Evolutionary conservation across 2,329 filamentous ascomycete genomes (phyloP).

Genomic region (Lachnellula hyalina): DNA sequence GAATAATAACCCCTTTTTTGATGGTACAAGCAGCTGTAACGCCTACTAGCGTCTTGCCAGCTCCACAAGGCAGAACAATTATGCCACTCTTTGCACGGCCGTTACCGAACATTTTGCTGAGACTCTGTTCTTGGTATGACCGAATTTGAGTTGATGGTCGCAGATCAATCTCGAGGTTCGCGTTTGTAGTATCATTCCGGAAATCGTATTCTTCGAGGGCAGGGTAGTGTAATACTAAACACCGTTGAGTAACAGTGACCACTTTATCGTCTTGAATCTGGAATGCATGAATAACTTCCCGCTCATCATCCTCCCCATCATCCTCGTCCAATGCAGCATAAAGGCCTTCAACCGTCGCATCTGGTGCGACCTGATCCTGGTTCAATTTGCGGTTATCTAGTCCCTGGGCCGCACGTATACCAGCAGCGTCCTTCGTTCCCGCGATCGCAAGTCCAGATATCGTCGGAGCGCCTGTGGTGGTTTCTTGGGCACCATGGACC

Average conservation of each 20-base stretch:
- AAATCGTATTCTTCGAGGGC: constrained; percentile 98
- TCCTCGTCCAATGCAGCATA: constrained; percentile 70
- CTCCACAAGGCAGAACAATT: constrained; percentile 93
- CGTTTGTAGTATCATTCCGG: constrained; percentile 80
- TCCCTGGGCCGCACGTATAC: constrained; percentile 65
- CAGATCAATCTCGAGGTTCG: constrained; percentile 89
- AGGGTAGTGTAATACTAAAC: constrained; percentile 78
- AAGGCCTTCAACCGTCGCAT: constrained; percentile 50
- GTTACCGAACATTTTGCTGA: constrained; percentile 99
- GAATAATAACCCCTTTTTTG: constrained; percentile 91
- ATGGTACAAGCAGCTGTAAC: constrained; percentile 97
- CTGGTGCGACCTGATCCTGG: constrained; percentile 48
- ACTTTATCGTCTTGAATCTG: constrained; percentile 80
- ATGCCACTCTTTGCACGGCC: constrained; percentile 95
- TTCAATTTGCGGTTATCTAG: constrained; percentile 33
- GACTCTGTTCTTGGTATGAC: constrained; percentile 91
- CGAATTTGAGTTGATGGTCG: constrained; percentile 85
- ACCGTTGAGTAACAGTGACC: constrained; percentile 83
- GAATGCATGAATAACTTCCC: constrained; percentile 87
- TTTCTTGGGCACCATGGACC: constrained; percentile 62
- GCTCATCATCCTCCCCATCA: constrained; percentile 76
- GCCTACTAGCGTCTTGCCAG: constrained; percentile 93
- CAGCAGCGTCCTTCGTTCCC: constrained; percentile 88
- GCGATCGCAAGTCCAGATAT: constrained; percentile 87
- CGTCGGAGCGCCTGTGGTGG: constrained; percentile 79